These are phyloP conservation scores for Zhuliangozyma parablackwelliae DNA, from an alignment of 1,139 yeast species.

Conservation along the genomic window DNA sequence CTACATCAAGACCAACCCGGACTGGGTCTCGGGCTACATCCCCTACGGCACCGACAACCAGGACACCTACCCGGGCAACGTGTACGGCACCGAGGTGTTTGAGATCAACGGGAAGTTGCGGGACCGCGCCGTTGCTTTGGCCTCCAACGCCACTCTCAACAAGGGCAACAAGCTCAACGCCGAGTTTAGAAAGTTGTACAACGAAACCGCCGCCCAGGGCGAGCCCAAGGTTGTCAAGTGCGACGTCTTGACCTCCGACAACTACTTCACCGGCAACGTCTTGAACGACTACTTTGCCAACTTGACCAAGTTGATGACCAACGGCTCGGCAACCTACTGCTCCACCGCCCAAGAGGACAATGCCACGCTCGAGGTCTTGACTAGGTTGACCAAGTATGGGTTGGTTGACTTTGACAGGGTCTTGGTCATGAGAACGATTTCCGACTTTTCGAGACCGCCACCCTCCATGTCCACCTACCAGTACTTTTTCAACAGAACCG, in stretches of 20 bases:
- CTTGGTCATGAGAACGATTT: slow-evolving; percentile 59
- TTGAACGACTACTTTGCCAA: slow-evolving; percentile 49
- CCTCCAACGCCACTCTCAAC: slow-evolving; percentile 38
- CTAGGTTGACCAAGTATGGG: slow-evolving; percentile 52
- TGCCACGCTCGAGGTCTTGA: slow-evolving; percentile 58
- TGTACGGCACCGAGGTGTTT: slow-evolving; percentile 64
- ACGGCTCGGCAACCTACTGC: slow-evolving; percentile 58
- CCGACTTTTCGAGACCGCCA: slow-evolving; percentile 59
- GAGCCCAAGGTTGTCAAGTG: slow-evolving; percentile 50
- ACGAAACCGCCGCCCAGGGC: slow-evolving; percentile 45
- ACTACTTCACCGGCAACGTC: slow-evolving; percentile 52
- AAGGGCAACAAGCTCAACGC: slow-evolving; percentile 45
- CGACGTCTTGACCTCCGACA: slow-evolving; percentile 61
- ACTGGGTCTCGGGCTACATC: slow-evolving; percentile 62
- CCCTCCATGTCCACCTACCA: slow-evolving; percentile 42
- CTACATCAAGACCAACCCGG: slow-evolving; percentile 43
- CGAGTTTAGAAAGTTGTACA: slow-evolving; percentile 45
- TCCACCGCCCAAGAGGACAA: slow-evolving; percentile 68
- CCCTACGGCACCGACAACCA: slow-evolving; percentile 52
- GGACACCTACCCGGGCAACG: slow-evolving; percentile 48
- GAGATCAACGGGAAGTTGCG: slow-evolving; percentile 58
- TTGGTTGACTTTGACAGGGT: slow-evolving; percentile 55
- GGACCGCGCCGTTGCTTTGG: slow-evolving; percentile 54
- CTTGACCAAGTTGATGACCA: slow-evolving; percentile 48
- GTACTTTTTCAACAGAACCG: slow-evolving; percentile 46